Evolutionary conservation across 495 filamentous ascomycete species (phyloP), one percentile per base, ranked within the genome.

Genomic region (Xanthoparmelia taractica): DNA sequence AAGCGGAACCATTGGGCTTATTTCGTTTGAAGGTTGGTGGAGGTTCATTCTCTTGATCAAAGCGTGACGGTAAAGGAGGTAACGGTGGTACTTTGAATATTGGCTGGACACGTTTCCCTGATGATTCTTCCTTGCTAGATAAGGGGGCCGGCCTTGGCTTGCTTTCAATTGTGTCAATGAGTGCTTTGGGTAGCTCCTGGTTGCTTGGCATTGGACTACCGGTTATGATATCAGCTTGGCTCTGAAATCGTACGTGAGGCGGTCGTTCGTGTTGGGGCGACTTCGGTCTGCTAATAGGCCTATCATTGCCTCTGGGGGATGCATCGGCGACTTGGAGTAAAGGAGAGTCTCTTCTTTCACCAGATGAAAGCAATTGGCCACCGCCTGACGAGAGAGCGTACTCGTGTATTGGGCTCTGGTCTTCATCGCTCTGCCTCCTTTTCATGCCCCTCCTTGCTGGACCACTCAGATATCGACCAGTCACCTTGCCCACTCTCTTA

Each of bases 11-110:
- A 38, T 77, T 78, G n/a, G 82, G 77, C 66, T 87, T 89, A 58
- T 82, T 80, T 29, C 86, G 81, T 68, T 84, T 89, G 78, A 90
- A 91, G 0, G 87, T 87, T 27, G 87, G 83, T 12, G 87, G 89
- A 12, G 84, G 84, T 59, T 91, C 87, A 71, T 94, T 95, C 71
- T 95, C 90, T 70, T 95, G 87, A 71, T 92, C 88, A 55, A 83
- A 77, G 34, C 73, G 69, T 3, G 84, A 83, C 12, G 87, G 84
- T 36, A 90, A 63, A 47, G 78, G 70, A 17, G 81, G 79, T 31
- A 84, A 78, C 20, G 82, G 79, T 27, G 86, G 85, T n/a, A 89
- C 76, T 63, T 82, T 88, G 75, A 85, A 90, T 8, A 80, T 76
- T n/a, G 85, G 84, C 52, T 82, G 79, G 40, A 75, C 72, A 54